phyloP scores from a whole-genome alignment of 164 flowering plant species.

The Annona cherimola region DNA sequence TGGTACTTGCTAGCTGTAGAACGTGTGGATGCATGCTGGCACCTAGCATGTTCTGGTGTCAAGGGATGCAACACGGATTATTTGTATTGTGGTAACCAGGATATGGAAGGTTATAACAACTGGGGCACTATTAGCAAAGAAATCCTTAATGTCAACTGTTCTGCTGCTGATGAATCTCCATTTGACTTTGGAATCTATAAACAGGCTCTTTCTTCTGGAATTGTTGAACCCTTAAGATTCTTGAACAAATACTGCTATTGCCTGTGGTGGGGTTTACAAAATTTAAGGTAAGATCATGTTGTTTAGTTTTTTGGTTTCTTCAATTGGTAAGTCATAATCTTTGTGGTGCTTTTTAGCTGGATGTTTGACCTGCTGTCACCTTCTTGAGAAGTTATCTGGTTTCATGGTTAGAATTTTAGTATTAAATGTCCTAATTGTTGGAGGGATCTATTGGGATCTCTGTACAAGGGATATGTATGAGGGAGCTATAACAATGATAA shows the following conservation, averaged over 20 bases:
- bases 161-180: constrained; percentile 36
- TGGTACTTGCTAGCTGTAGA: constrained; percentile 86
- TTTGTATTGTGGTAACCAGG: constrained; percentile 72
- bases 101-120: constrained; percentile 35
- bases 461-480: too few species aligned
- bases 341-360: neutral
- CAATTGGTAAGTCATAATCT: neutral
- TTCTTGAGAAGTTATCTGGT: neutral
- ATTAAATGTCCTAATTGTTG: neutral
- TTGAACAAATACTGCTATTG: constrained; percentile 85
- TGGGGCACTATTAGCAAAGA: constrained; percentile 40
- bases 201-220: constrained; percentile 66
- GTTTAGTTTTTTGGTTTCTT: neutral
- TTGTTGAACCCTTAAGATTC: constrained; percentile 55
- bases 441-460: too few species aligned
- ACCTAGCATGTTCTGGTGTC: constrained; percentile 43
- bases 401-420: neutral
- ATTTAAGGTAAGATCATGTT: constrained; percentile 57
- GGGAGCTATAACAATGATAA: too few species aligned
- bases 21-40: constrained; percentile 89
- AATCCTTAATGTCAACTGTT: constrained; percentile 37
- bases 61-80: constrained; percentile 35
- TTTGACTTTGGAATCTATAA: constrained; percentile 84
- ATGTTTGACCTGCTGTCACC: neutral
- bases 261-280: constrained; percentile 99